phyloP scores from a whole-genome alignment of 129 eudicot genomes.

The Tanacetum coccineum region DNA sequence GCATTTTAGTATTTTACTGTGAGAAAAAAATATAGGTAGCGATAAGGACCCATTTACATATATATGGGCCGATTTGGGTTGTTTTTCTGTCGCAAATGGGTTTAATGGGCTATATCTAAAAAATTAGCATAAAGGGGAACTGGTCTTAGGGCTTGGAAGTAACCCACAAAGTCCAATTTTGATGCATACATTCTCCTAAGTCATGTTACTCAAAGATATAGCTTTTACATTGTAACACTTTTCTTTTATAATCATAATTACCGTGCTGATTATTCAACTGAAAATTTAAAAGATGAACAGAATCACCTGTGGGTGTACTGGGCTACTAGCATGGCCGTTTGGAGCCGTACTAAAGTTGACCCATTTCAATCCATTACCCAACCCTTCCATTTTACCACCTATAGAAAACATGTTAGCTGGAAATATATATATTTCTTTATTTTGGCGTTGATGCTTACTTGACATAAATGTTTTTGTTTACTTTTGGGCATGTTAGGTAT shows the following conservation, averaged over 20 bases:
- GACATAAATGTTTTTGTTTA: constrained; percentile 1
- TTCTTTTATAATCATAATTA: neutral
- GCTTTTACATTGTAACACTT: neutral
- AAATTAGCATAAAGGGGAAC: neutral
- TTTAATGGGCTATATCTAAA: neutral
- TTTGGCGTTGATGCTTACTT: neutral
- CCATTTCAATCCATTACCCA: neutral
- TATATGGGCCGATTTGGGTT: no score
- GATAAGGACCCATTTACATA: no score
- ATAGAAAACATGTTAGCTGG: neutral
- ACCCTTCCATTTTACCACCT: neutral
- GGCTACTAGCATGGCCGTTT: no score
- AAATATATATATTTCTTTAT: neutral
- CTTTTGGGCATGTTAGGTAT: constrained; percentile 52
- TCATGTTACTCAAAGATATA: neutral
- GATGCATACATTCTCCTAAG: neutral
- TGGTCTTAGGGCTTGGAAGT: neutral
- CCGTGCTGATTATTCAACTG: neutral
- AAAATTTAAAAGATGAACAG: no score
- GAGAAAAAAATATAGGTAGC: no score
- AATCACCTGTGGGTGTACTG: no score
- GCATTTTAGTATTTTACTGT: no score
- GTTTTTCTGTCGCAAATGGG: no score
- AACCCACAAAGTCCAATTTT: neutral
- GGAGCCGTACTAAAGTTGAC: neutral